Evolutionary conservation across 2,329 filamentous ascomycete genomes (phyloP), one percentile per base, ranked within the genome.

Genomic region (Penicillium sp.): DNA sequence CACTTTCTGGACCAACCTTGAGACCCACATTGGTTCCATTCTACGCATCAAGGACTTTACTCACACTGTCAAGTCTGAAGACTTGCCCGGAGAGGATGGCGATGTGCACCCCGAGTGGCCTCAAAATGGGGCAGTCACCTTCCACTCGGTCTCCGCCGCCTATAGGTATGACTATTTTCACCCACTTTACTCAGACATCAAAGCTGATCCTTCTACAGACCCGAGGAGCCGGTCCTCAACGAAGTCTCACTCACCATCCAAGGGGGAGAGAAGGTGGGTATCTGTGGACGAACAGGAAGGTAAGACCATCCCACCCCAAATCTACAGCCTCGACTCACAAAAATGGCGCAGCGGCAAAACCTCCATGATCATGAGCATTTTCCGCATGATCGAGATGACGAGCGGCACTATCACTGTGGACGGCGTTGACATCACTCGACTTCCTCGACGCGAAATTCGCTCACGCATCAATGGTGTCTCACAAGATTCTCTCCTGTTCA

Each of bases 21-120:
- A 85, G 58, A 85, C 81, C 0, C 76, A 78, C 34, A 76, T 85
- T 42, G 82, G 82, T 7, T 81, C 81, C 9, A 75, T 85, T 8
- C 72, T 77, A 4, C 74, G 83, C 21, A 74, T 84, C 55, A 81
- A 79, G 62, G 73, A 74, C n/a, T 84, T 84, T 55, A 74, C 72
- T 1, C 70, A 72, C 6, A 72, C 70, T 28, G 74, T 76, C 1
- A 61, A 72, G 9, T 71, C 70, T 1, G 79, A 82, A 57, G 71
- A 81, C 43, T 65, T 66, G 42, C 63, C 64, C 6, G 64, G 59
- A 2, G 79, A 82, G 57, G 67, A 73, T 38, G 61, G 66, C 12
- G 59, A 62, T 4, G 67, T 73, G 4, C 73, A 75, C 3, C 59
- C 70, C 0, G 65, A 67, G 15, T 79, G 77, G 77, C 77, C 77